Base-by-base conservation (phyloP, 2,329 filamentous ascomycete species). In the Arachnopeziza araneosa region DNA sequence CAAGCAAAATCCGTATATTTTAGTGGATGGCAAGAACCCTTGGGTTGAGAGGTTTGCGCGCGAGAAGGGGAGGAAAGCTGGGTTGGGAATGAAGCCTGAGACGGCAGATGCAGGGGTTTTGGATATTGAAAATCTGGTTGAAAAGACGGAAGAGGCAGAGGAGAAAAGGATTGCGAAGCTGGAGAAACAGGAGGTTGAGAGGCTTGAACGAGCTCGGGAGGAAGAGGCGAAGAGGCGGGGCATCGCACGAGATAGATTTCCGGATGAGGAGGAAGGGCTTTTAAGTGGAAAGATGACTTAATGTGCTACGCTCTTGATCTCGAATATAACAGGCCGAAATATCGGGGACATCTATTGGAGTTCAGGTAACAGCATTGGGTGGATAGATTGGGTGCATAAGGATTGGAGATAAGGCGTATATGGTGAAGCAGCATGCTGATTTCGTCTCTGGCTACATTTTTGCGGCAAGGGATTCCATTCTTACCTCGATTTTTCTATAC, bases 1-100 rank as follows among this genome's bases (percentile, higher is more conserved):
- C 3, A 63, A 64, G 1, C 67, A 70, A 44, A 70, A 70, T 57
- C 68, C 68, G 9, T 70, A 67, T 54, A 55, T 66, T 10, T 30
- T 64, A 17, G 50, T 56, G 17, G 30, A 56, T 49, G 64, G 60
- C 26, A 61, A 49, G 54, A 65, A 64, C 57, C 60, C 62, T 3
- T 67, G 63, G 64, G 60, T 59, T 32, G 64, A 66, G 36, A 55
- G 60, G 26, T 63, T 66, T 24, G 50, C 62, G 51, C 60, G 60
- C 24, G 63, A 64, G 24, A 49, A 55, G 49, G 60, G 60, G 50
- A 48, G 52, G 23, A 51, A 57, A 7, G 56, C 48, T n/a, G 52
- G 50, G 49, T 36, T 59, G 23, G 32, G 52, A 24, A 52, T 49
- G 49, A 55, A 48, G 48, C 60, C 52, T 26, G 26, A 62, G 54